These are phyloP conservation scores for Chondrostereum purpureum DNA, from an alignment of 1,284 basidiomycete species.

Conservation along the genomic window DNA sequence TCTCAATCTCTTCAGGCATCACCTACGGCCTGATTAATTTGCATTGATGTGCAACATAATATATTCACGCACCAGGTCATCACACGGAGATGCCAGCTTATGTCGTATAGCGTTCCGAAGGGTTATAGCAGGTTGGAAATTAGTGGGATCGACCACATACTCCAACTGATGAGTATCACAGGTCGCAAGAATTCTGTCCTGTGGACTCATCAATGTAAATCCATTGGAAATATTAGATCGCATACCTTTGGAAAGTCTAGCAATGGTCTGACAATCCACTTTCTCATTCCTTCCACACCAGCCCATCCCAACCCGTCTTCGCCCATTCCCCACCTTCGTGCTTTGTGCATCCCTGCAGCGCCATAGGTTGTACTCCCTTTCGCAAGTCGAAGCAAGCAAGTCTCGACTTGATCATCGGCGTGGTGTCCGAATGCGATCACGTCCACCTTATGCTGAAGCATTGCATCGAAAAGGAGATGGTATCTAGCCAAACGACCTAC, in stretches of 20 bases:
- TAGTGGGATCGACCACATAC: slow-evolving; percentile 62
- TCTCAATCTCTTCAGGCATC: slow-evolving; percentile 22
- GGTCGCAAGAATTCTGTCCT: slow-evolving; percentile 73
- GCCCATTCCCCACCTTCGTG: slow-evolving; percentile 75
- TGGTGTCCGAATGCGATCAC: slow-evolving; percentile 67
- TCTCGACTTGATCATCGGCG: slow-evolving; percentile 75
- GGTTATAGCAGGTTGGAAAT: slow-evolving; percentile 65
- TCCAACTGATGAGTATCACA: slow-evolving; percentile 53
- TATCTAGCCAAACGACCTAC: slow-evolving; percentile 55
- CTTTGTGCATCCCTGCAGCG: slow-evolving; percentile 56
- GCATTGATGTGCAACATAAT: no score
- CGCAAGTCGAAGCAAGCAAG: slow-evolving; percentile 60
- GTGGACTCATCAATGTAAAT: slow-evolving; percentile 7
- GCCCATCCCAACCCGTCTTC: slow-evolving; percentile 29
- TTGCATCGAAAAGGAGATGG: slow-evolving; percentile 41
- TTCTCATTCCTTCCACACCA: slow-evolving; percentile 51
- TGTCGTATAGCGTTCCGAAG: slow-evolving; percentile 64
- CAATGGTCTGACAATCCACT: slow-evolving; percentile 66
- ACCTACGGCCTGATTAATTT: no score
- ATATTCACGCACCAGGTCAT: no score
- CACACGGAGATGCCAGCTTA: slow-evolving; percentile 21
- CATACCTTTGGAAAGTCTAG: slow-evolving; percentile 60
- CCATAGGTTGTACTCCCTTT: slow-evolving; percentile 49
- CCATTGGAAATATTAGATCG: slow-evolving; percentile 1
- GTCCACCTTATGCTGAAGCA: slow-evolving; percentile 32